Evolutionary conservation across 2,329 filamentous ascomycete species (phyloP).

Genomic region (Talaromyces verruculosus): DNA sequence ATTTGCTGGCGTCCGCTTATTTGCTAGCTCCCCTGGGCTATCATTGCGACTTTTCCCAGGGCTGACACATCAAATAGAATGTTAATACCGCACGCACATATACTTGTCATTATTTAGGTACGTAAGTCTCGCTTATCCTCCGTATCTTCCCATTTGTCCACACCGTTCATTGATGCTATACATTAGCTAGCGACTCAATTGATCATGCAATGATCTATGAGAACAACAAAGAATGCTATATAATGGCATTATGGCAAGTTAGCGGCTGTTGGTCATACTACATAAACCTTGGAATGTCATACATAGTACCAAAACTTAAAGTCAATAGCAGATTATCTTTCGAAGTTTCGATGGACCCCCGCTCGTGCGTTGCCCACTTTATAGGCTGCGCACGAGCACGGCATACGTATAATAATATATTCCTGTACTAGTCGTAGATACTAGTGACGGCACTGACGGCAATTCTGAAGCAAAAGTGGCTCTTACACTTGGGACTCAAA

Average conservation of each 20-base stretch:
- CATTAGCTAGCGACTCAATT: neutral
- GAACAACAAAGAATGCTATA: neutral
- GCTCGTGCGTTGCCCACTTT: conserved; percentile 3
- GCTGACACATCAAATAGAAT: neutral
- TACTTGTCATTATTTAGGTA: neutral
- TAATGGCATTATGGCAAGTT: neutral
- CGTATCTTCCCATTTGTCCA: neutral
- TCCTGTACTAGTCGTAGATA: neutral
- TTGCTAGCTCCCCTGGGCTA: neutral
- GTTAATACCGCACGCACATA: neutral
- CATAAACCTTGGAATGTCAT: too few species aligned
- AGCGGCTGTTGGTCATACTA: too few species aligned
- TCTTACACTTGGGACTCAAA: conserved; percentile 1
- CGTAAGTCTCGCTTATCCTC: neutral
- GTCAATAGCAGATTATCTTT: neutral
- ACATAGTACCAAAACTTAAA: neutral
- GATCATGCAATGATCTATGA: neutral
- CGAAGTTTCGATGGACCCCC: neutral
- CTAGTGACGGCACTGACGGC: neutral
- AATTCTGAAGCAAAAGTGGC: conserved; percentile 2
- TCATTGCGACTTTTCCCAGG: neutral
- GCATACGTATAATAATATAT: neutral
- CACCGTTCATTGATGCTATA: neutral
- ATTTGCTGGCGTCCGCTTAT: neutral
- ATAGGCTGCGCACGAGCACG: neutral